Percentiles rank a stretch among this genome's conserved stretches.
phyloP scores from a whole-genome alignment of 2,329 filamentous ascomycete species.

The Neofusicoccum kwambonambiense region DNA sequence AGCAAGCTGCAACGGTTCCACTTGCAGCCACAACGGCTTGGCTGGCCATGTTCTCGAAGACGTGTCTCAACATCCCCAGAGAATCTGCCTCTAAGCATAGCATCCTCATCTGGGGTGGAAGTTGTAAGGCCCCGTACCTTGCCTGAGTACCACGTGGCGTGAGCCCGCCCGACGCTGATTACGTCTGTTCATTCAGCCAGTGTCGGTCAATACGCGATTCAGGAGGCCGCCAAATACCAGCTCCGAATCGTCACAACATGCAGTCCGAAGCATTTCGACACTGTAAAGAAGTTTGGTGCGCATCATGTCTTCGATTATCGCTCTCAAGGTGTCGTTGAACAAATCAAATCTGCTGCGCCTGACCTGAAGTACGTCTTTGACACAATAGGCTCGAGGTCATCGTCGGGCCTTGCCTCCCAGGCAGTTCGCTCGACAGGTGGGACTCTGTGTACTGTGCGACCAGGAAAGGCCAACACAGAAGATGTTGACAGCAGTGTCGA shows the following conservation, averaged over 20 bases:
- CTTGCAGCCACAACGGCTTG: constrained; percentile 41
- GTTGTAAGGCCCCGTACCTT: constrained; percentile 33
- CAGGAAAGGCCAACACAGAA: constrained; percentile 41
- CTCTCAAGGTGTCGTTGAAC: constrained; percentile 35
- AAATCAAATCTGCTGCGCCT: constrained; percentile 35
- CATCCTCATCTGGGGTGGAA: constrained; percentile 48
- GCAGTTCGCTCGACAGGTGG: constrained; percentile 31
- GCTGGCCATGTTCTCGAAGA: constrained; percentile 42
- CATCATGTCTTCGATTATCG: constrained; percentile 42
- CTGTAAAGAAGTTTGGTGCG: constrained; percentile 31
- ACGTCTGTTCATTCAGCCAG: constrained; percentile 27
- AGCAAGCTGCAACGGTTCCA: constrained; percentile 41
- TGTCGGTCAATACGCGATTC: constrained; percentile 45
- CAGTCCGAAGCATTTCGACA: constrained; percentile 33
- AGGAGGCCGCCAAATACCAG: constrained; percentile 43
- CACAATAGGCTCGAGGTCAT: constrained; percentile 41
- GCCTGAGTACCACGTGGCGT: no score
- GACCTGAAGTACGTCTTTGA: constrained; percentile 42
- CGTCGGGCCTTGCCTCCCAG: constrained; percentile 35
- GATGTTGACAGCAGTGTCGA: constrained; percentile 32
- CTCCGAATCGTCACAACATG: constrained; percentile 42
- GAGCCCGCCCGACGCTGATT: not conserved
- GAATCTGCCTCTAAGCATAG: constrained; percentile 13
- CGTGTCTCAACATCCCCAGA: constrained; percentile 36
- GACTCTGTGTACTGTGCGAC: constrained; percentile 43